These are phyloP conservation scores for Colletotrichum camelliae DNA, from an alignment of 2,329 filamentous ascomycete genomes.

Conservation along the genomic window DNA sequence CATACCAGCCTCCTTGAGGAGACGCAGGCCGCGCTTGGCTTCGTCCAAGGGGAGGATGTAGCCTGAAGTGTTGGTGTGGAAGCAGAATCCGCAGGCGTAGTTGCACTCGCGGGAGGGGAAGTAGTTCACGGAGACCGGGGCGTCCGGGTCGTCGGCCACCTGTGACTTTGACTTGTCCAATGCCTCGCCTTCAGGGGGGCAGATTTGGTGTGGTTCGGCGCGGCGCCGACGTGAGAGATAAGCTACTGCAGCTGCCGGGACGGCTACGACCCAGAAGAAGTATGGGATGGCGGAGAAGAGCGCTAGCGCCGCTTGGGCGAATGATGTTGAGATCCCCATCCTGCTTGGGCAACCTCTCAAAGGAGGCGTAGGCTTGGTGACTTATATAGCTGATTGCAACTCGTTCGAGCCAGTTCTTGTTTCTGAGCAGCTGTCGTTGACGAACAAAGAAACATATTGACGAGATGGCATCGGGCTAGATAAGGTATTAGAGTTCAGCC, in stretches of 20 bases:
- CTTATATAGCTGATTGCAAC: background rate
- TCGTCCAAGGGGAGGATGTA: conserved; percentile 43
- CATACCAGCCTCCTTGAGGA: conserved; percentile 57
- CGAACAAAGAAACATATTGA: background rate
- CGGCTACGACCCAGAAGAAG: background rate
- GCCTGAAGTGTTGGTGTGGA: conserved; percentile 58
- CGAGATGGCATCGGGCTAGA: fast-evolving
- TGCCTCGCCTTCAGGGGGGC: background rate
- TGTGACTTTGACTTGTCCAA: background rate
- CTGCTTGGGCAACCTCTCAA: background rate
- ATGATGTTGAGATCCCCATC: background rate
- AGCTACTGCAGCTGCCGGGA: background rate
- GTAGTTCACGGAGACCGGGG: conserved; percentile 23
- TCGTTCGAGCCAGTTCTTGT: background rate
- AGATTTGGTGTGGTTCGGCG: background rate
- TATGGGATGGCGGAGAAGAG: background rate
- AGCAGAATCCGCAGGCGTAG: conserved; percentile 56
- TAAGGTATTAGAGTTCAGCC: background rate
- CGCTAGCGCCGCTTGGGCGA: background rate
- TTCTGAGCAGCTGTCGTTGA: background rate
- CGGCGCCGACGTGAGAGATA: background rate
- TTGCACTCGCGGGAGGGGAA: conserved; percentile 22
- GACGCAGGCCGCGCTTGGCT: conserved; percentile 47
- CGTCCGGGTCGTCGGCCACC: background rate
- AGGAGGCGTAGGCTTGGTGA: background rate